Evolutionary conservation across 805 yeast species (phyloP).

Genomic region (Martiniozyma abietophila): DNA sequence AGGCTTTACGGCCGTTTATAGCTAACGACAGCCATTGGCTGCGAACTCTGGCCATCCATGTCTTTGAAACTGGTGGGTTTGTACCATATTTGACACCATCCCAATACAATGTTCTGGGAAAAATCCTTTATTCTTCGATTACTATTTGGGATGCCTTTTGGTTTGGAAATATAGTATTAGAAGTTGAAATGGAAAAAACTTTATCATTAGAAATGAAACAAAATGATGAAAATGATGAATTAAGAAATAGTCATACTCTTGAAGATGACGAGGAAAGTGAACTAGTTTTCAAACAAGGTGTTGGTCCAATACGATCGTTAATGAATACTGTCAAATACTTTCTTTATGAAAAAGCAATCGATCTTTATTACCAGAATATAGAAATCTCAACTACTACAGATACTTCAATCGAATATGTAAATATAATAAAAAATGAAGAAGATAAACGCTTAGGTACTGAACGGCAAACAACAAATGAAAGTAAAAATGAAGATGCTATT

Average conservation of each 20-base stretch:
- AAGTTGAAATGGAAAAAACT: constrained; percentile 19
- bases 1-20: constrained; percentile 11
- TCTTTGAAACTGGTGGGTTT: constrained; percentile 32
- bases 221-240: constrained; percentile 11
- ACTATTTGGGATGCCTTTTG: constrained; percentile 38
- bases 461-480: background rate
- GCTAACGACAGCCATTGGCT: constrained; percentile 14
- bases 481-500: constrained; percentile 1
- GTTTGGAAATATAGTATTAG: constrained; percentile 26
- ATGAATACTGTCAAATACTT: constrained; percentile 47
- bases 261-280: constrained; percentile 20
- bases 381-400: too few relatives aligned
- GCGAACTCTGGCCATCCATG: constrained; percentile 26
- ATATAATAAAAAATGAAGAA: constrained; percentile 12
- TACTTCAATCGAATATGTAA: constrained; percentile 4
- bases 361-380: constrained; percentile 21
- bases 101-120: constrained; percentile 42
- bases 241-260: too few relatives aligned
- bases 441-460: background rate
- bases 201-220: constrained; percentile 22
- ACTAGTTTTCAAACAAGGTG: constrained; percentile 37
- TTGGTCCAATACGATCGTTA: constrained; percentile 37
- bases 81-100: constrained; percentile 44
- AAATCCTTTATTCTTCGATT: constrained; percentile 29
- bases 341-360: constrained; percentile 64